Percentiles rank a stretch among this genome's conserved stretches.
Conservation (phyloP, 345 rosid species). For the Aegle marmelos region DNA sequence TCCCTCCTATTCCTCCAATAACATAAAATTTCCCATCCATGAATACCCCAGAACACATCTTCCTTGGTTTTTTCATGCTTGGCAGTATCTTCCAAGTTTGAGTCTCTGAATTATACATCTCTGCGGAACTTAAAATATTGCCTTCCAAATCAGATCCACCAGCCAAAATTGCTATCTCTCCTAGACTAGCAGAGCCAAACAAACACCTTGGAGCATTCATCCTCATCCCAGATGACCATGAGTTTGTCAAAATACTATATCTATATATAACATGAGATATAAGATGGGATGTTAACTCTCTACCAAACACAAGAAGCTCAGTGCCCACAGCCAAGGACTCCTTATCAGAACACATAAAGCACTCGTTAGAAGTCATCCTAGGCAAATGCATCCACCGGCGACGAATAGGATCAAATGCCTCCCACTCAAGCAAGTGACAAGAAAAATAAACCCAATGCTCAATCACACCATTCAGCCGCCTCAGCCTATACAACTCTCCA, state of each 20-base stretch:
- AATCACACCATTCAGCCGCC: slow-evolving; percentile 49
- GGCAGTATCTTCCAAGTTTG: slow-evolving; percentile 60
- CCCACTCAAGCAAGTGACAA: slow-evolving; percentile 82
- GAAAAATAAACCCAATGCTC: slow-evolving; percentile 96
- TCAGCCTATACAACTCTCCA: slow-evolving; percentile 68
- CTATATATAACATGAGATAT: slow-evolving; percentile 56
- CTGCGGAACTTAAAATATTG: slow-evolving; percentile 61
- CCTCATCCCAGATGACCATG: slow-evolving; percentile 75
- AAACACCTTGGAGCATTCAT: slow-evolving; percentile 88
- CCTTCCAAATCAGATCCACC: slow-evolving; percentile 79
- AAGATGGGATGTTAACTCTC: slow-evolving; percentile 47
- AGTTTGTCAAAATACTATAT: slow-evolving; percentile 74
- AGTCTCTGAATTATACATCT: slow-evolving; percentile 88
- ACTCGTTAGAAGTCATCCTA: slow-evolving; percentile 62
- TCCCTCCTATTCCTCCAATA: slow-evolving; percentile 75
- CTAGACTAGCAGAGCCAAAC: slow-evolving; percentile 92
- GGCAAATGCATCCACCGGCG: slow-evolving; percentile 84
- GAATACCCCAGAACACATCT: slow-evolving; percentile 91
- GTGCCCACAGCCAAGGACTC: slow-evolving; percentile 96
- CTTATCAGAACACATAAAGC: slow-evolving; percentile 71
- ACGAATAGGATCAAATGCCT: slow-evolving; percentile 79
- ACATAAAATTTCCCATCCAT: slow-evolving; percentile 90
- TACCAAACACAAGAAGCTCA: slow-evolving; percentile 83
- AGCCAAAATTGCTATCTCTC: slow-evolving; percentile 81
- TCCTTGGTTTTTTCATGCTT: slow-evolving; percentile 77